phyloP scores from a whole-genome alignment of 768 basidiomycete species.

The Neoboletus magnificus region DNA sequence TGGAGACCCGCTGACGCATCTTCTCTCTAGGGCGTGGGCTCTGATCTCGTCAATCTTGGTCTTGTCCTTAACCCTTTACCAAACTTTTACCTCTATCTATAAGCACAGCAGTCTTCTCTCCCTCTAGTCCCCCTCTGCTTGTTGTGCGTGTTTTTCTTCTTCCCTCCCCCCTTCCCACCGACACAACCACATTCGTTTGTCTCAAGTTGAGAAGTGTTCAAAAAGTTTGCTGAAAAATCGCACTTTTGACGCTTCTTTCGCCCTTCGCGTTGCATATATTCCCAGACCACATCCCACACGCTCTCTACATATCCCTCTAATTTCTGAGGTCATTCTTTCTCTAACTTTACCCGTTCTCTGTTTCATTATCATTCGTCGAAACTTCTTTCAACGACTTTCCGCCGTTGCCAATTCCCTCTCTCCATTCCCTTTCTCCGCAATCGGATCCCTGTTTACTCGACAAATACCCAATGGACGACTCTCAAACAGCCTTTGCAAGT shows the following conservation, averaged over 20 bases:
- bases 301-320: slow-evolving; percentile 40
- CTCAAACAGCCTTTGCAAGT: slow-evolving; percentile 63
- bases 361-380: slow-evolving; percentile 41
- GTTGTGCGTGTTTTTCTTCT: slow-evolving; percentile 41
- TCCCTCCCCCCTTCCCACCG: slow-evolving; percentile 16
- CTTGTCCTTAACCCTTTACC: slow-evolving; percentile 34
- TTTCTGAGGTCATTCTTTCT: slow-evolving; percentile 45
- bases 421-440: slow-evolving; percentile 35
- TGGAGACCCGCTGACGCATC: slow-evolving; percentile 5
- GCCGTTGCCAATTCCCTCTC: slow-evolving; percentile 48
- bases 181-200: slow-evolving; percentile 34
- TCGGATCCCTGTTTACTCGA: slow-evolving; percentile 22
- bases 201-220: slow-evolving; percentile 20
- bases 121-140: slow-evolving; percentile 28
- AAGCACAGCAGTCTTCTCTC: slow-evolving; percentile 37
- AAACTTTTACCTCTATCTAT: slow-evolving; percentile 38
- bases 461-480: slow-evolving; percentile 61
- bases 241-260: slow-evolving; percentile 27
- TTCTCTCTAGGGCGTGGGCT: slow-evolving; percentile 23
- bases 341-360: slow-evolving; percentile 52
- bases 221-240: slow-evolving; percentile 27
- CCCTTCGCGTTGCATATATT: slow-evolving; percentile 26
- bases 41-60: slow-evolving; percentile 34
- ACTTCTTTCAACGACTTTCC: slow-evolving; percentile 37
- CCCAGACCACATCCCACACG: slow-evolving; percentile 37